phyloP scores from a whole-genome alignment of 805 yeast species.

The Yarrowia sp. region DNA sequence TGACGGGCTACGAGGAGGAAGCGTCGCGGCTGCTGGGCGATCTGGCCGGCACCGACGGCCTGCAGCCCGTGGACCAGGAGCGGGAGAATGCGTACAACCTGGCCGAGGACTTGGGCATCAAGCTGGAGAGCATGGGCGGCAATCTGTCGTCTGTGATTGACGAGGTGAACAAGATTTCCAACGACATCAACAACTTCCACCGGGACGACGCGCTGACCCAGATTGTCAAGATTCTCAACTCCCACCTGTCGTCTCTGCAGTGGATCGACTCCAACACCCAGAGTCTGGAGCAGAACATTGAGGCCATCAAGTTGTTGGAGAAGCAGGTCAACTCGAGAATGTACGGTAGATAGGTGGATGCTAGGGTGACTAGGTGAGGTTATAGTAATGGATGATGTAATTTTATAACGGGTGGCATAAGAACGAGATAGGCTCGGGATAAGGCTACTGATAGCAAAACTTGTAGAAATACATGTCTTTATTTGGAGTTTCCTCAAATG shows the following conservation, averaged over 20 bases:
- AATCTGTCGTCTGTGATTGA: constrained; percentile 71
- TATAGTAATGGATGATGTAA: not conserved
- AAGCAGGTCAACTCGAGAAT: constrained; percentile 21
- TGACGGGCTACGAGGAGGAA: constrained; percentile 78
- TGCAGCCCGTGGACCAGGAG: constrained; percentile 62
- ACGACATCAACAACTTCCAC: constrained; percentile 66
- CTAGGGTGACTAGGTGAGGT: not conserved
- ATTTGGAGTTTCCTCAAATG: too few relatives aligned
- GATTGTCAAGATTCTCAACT: constrained; percentile 74
- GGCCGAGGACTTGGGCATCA: constrained; percentile 81
- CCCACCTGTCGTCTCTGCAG: constrained; percentile 84
- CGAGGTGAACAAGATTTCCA: constrained; percentile 77
- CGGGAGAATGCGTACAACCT: constrained; percentile 85
- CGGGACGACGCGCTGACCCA: constrained; percentile 44
- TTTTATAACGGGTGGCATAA: too few relatives aligned
- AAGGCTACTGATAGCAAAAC: too few relatives aligned
- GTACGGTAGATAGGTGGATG: not conserved
- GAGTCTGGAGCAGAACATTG: constrained; percentile 63
- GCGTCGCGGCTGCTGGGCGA: constrained; percentile 32
- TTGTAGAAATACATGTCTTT: too few relatives aligned
- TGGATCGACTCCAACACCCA: constrained; percentile 77
- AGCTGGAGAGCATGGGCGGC: constrained; percentile 69
- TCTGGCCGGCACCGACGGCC: constrained; percentile 36
- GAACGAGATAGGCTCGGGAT: too few relatives aligned
- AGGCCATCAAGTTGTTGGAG: constrained; percentile 35